These are phyloP conservation scores for Nakazawaea laoshanensis DNA, from an alignment of 805 yeast species.

Conservation along the genomic window DNA sequence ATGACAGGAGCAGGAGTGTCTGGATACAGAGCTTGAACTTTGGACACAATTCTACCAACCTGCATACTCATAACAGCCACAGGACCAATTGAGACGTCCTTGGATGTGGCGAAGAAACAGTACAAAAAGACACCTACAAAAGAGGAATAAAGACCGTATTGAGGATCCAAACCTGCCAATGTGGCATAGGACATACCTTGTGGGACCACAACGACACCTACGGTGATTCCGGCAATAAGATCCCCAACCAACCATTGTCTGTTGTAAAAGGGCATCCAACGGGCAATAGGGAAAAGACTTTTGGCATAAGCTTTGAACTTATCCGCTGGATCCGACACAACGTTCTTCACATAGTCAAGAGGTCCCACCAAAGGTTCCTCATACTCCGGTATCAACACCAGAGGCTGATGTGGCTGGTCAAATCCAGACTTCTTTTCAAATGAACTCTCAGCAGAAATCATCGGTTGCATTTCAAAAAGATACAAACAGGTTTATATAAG, in stretches of 20 bases:
- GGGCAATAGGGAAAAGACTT: slow-evolving; percentile 69
- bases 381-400: slow-evolving; percentile 13
- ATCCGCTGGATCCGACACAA: slow-evolving; percentile 28
- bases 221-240: slow-evolving; percentile 86
- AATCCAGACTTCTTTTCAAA: no score
- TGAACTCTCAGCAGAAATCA: no score
- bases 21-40: slow-evolving; percentile 46
- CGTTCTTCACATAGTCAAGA: slow-evolving; percentile 18
- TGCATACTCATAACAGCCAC: slow-evolving; percentile 93
- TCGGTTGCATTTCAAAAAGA: no score
- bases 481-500: no score
- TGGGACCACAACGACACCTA: slow-evolving; percentile 88
- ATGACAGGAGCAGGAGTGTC: slow-evolving; percentile 50
- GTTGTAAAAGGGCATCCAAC: slow-evolving; percentile 86
- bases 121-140: slow-evolving; percentile 86
- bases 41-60: slow-evolving; percentile 67
- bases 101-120: slow-evolving; percentile 88
- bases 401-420: no score
- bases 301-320: slow-evolving; percentile 37
- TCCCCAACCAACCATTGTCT: slow-evolving; percentile 73
- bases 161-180: slow-evolving; percentile 71
- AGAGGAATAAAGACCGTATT: slow-evolving; percentile 86
- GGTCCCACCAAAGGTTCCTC: slow-evolving; percentile 18
- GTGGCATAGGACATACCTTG: slow-evolving; percentile 95
- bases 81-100: slow-evolving; percentile 94